These are phyloP conservation scores for Lachnellula hyalina DNA, from an alignment of 2,329 filamentous ascomycete genomes.

Conservation along the genomic window DNA sequence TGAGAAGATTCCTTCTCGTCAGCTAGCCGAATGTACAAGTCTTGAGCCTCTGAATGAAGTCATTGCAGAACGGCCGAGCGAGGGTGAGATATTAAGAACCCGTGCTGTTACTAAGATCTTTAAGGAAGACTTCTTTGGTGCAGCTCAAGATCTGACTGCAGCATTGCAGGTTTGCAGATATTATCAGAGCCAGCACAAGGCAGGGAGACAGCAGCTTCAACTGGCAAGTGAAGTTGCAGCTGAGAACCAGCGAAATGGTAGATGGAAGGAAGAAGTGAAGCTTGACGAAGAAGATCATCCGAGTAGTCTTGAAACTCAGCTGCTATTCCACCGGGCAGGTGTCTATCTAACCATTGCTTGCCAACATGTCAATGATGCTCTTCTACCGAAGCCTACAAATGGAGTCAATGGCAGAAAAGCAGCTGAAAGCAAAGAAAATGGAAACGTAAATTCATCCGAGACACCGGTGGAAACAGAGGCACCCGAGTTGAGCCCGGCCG, in stretches of 20 bases:
- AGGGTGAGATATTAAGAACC: constrained; percentile 65
- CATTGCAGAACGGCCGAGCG: constrained; percentile 56
- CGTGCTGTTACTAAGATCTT: constrained; percentile 70
- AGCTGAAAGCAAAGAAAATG: constrained; percentile 8
- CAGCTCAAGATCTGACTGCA: constrained; percentile 63
- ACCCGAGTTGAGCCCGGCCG: constrained; percentile 36
- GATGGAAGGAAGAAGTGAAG: constrained; percentile 45
- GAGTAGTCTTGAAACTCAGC: constrained; percentile 66
- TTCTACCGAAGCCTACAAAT: constrained; percentile 33
- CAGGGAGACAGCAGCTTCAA: constrained; percentile 42
- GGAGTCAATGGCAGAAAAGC: constrained; percentile 19
- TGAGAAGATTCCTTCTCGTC: constrained; percentile 76
- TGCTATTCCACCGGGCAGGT: constrained; percentile 70
- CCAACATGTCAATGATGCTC: constrained; percentile 53
- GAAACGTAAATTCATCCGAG: constrained; percentile 6
- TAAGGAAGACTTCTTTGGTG: constrained; percentile 67
- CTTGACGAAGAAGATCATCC: constrained; percentile 63
- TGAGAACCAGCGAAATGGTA: constrained; percentile 30
- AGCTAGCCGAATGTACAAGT: constrained; percentile 67
- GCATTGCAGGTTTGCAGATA: constrained; percentile 48
- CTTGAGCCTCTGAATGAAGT: constrained; percentile 63
- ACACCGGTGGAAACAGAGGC: not conserved
- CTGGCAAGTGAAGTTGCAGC: constrained; percentile 36
- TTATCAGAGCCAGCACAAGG: constrained; percentile 30
- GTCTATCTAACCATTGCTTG: constrained; percentile 69